A percentile compares a stretch with the other conserved stretches of the same genome.
phyloP scores from a whole-genome alignment of 2,329 filamentous ascomycete genomes.

The Colletotrichum lini region DNA sequence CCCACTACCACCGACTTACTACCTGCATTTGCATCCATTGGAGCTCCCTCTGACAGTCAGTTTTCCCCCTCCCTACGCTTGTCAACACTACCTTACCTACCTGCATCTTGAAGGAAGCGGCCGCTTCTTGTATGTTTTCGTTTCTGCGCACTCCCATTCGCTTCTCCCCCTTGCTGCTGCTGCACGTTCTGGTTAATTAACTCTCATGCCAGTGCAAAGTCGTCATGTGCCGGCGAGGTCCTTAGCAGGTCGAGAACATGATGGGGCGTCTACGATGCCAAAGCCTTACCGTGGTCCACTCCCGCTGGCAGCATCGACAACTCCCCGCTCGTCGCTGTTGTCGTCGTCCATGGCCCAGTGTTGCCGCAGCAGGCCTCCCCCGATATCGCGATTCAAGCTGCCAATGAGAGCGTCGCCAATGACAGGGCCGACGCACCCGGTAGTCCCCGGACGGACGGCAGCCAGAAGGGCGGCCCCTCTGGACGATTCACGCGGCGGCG shows the following conservation, averaged over 20 bases:
- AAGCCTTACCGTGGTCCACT: constrained; percentile 81
- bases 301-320: constrained; percentile 67
- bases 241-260: constrained; percentile 46
- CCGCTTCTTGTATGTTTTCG: too few species aligned
- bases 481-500: constrained; percentile 48
- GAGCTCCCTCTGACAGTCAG: too few species aligned
- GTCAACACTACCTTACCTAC: too few species aligned
- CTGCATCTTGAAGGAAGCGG: too few species aligned
- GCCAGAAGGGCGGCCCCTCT: constrained; percentile 54
- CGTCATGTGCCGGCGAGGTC: too few species aligned
- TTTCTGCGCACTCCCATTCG: too few species aligned
- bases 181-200: too few species aligned
- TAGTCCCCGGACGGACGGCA: constrained; percentile 57
- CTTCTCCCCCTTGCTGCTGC: too few species aligned
- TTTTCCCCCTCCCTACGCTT: too few species aligned
- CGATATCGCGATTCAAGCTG: constrained; percentile 53
- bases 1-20: too few species aligned
- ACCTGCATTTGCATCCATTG: too few species aligned
- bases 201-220: too few species aligned
- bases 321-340: constrained; percentile 79
- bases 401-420: constrained; percentile 55
- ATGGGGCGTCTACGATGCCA: constrained; percentile 85
- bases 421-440: constrained; percentile 59
- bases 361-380: constrained; percentile 58
- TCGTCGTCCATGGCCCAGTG: constrained; percentile 85